Conservation (phyloP, 345 rosid genomes). For the Eucalyptus paniculata region DNA sequence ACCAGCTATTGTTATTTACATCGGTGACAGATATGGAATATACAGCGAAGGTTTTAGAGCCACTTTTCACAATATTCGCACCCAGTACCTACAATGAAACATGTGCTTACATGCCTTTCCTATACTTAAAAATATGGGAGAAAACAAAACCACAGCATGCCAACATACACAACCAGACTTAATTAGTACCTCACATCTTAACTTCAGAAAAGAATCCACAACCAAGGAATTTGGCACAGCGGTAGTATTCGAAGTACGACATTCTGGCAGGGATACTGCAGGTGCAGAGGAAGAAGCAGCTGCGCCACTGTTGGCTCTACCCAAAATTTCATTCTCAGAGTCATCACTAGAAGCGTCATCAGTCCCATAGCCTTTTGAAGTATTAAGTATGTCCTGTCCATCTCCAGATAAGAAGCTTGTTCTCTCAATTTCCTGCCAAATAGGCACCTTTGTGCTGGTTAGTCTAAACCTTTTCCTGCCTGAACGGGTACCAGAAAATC, state of each 20-base stretch:
- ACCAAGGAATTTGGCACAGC: constrained; percentile 42
- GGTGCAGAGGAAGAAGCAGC: constrained; percentile 64
- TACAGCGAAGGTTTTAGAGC: constrained; percentile 83
- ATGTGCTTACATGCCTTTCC: neutral
- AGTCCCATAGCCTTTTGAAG: constrained; percentile 14
- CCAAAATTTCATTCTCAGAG: constrained; percentile 50
- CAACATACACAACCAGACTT: neutral
- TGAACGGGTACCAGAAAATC: constrained; percentile 29
- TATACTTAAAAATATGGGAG: neutral
- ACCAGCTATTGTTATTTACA: constrained; percentile 80
- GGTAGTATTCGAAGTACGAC: constrained; percentile 16
- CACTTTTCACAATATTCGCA: constrained; percentile 91
- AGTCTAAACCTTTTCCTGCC: constrained; percentile 65
- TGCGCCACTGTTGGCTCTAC: constrained; percentile 53
- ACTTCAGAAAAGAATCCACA: constrained; percentile 64
- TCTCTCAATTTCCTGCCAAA: constrained; percentile 77
- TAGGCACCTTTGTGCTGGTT: constrained; percentile 20
- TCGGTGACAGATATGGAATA: constrained; percentile 91
- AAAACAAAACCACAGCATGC: neutral
- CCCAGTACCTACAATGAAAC: constrained; percentile 78
- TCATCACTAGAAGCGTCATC: constrained; percentile 56
- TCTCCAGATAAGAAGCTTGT: constrained; percentile 76
- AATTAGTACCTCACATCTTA: constrained; percentile 87
- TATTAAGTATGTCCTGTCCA: constrained; percentile 60
- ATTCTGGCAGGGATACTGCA: constrained; percentile 26